Conservation (phyloP, 176 grass and related monocot species). For the Phoenix roebelenii region DNA sequence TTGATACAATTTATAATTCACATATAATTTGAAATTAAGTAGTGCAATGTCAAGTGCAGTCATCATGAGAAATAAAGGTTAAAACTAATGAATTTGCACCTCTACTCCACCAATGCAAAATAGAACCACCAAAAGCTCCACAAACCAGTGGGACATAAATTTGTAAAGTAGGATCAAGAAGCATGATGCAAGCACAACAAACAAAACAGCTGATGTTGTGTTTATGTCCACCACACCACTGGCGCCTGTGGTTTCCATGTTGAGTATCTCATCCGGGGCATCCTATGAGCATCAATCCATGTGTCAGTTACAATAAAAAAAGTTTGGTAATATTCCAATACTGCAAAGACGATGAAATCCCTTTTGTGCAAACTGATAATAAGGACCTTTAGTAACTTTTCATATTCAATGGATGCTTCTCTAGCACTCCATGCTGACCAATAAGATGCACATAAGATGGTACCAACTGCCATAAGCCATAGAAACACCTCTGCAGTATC, state of each 20-base stretch:
- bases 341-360: background rate
- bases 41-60: too few species aligned
- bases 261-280: conserved; percentile 51
- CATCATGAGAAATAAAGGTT: conserved; percentile 3
- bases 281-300: conserved; percentile 36
- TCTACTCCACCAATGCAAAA: conserved; percentile 98
- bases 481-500: conserved; percentile 97
- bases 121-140: conserved; percentile 90
- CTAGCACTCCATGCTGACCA: conserved; percentile 93
- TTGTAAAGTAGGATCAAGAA: conserved; percentile 95
- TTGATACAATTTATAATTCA: too few species aligned
- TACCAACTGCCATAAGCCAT: conserved; percentile 99
- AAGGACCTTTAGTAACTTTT: conserved; percentile 86
- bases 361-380: background rate
- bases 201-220: conserved; percentile 70
- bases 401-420: conserved; percentile 76
- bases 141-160: conserved; percentile 83
- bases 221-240: conserved; percentile 82
- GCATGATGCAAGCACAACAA: conserved; percentile 81
- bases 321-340: background rate
- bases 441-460: conserved; percentile 91
- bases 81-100: conserved; percentile 34
- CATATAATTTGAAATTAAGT: too few species aligned
- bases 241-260: conserved; percentile 40
- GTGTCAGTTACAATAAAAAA: background rate